phyloP scores from a whole-genome alignment of 2,329 filamentous ascomycete species.

The Hypoxylon sp. region DNA sequence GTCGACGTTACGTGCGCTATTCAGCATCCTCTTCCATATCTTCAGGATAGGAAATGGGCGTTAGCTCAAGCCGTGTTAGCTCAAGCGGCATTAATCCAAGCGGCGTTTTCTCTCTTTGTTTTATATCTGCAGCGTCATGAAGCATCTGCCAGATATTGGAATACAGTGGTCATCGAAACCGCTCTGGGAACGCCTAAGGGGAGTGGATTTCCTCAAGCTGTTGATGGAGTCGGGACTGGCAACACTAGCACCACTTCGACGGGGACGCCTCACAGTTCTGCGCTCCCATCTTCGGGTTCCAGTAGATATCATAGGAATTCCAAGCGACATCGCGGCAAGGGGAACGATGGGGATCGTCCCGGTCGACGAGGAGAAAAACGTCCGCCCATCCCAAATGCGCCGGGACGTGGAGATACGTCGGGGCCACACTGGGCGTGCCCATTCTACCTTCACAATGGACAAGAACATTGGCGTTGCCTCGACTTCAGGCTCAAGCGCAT shows the following conservation, averaged over 20 bases:
- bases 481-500: slow-evolving; percentile 1
- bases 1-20: background rate
- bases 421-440: slow-evolving; percentile 14
- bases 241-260: background rate
- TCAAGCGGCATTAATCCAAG: no score
- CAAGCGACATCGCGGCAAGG: background rate
- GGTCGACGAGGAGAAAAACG: slow-evolving; percentile 1
- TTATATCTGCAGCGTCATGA: background rate
- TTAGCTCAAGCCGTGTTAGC: no score
- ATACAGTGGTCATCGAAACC: background rate
- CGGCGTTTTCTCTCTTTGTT: background rate
- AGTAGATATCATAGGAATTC: background rate
- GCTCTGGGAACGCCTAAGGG: background rate
- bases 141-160: background rate
- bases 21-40: background rate
- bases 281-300: background rate
- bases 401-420: background rate
- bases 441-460: background rate
- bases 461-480: slow-evolving; percentile 1
- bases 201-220: background rate
- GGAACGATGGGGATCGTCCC: slow-evolving; percentile 1
- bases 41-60: background rate
- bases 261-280: background rate
- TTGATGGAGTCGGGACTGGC: background rate
- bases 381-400: background rate